These are phyloP conservation scores for Yamadazyma kitorensis DNA, from an alignment of 805 yeast genomes.

Conservation along the genomic window DNA sequence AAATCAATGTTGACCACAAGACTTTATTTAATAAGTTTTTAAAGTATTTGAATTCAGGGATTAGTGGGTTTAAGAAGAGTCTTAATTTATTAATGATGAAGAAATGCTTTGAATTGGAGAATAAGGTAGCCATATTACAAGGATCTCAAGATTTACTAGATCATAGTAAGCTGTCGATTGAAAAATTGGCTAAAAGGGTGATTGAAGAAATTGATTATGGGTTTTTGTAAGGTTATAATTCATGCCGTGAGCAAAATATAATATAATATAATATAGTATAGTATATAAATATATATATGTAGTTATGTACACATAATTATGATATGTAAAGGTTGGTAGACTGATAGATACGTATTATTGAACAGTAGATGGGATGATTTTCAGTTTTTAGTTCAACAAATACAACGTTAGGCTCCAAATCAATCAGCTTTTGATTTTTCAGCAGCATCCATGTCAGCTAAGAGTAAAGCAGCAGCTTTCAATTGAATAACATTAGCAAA, in stretches of 20 bases:
- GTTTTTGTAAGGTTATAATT: constrained; percentile 1
- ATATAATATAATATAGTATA: too few relatives aligned
- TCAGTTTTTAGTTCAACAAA: background rate
- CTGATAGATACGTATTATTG: background rate
- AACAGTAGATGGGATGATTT: background rate
- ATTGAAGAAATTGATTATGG: constrained; percentile 26
- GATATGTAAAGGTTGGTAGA: too few relatives aligned
- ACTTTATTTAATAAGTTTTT: constrained; percentile 28
- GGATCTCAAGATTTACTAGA: constrained; percentile 25
- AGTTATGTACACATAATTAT: background rate
- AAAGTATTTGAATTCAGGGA: constrained; percentile 39
- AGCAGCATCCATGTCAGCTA: constrained; percentile 75
- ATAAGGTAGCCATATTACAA: constrained; percentile 30
- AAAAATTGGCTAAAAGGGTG: constrained; percentile 24
- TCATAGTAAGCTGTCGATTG: constrained; percentile 29
- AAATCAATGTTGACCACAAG: constrained; percentile 7
- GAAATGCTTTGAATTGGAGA: constrained; percentile 39
- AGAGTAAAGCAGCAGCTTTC: constrained; percentile 74
- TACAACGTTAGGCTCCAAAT: background rate
- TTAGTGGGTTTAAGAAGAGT: constrained; percentile 41
- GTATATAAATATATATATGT: background rate
- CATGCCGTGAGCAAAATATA: background rate
- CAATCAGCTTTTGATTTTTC: constrained; percentile 21
- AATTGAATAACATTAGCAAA: constrained; percentile 84
- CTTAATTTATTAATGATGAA: constrained; percentile 37